These are phyloP conservation scores for Phytophthora brassicae DNA, from an alignment of 352 stramenopile species.

Conservation along the genomic window DNA sequence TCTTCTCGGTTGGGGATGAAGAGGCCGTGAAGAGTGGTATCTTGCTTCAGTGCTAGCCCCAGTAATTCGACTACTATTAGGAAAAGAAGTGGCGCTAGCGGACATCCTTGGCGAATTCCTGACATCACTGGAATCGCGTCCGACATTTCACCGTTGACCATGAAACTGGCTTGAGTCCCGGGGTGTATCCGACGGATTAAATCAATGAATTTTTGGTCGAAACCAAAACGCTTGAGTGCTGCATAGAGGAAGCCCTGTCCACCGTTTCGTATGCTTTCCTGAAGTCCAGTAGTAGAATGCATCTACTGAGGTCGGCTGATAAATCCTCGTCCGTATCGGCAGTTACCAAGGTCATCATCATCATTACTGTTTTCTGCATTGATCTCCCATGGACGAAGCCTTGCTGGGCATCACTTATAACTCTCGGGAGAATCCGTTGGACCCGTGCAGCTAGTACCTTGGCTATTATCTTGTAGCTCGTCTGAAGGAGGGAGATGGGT, in stretches of 20 bases:
- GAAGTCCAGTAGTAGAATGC: background rate
- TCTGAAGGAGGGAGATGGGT: too few relatives aligned
- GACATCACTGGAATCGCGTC: too few relatives aligned
- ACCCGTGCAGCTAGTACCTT: background rate
- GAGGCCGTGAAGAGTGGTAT: too few relatives aligned
- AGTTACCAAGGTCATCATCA: background rate
- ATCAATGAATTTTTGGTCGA: background rate
- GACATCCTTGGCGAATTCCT: background rate
- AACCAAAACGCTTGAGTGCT: background rate
- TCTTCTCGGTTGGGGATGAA: background rate
- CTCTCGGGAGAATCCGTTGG: background rate
- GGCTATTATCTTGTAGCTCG: background rate
- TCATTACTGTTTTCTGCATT: background rate
- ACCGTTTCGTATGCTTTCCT: background rate
- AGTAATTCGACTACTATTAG: background rate
- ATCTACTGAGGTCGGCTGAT: background rate
- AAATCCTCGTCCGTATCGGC: background rate
- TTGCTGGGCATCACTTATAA: too few relatives aligned
- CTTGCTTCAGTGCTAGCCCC: too few relatives aligned
- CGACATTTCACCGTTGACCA: too few relatives aligned
- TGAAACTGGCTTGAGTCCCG: too few relatives aligned
- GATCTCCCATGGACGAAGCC: background rate
- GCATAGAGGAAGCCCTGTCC: background rate
- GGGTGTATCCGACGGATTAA: background rate
- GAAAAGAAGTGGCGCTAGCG: background rate